These are phyloP conservation scores for Beauveria brongniartii DNA, from an alignment of 2,329 filamentous ascomycete genomes.

Conservation along the genomic window DNA sequence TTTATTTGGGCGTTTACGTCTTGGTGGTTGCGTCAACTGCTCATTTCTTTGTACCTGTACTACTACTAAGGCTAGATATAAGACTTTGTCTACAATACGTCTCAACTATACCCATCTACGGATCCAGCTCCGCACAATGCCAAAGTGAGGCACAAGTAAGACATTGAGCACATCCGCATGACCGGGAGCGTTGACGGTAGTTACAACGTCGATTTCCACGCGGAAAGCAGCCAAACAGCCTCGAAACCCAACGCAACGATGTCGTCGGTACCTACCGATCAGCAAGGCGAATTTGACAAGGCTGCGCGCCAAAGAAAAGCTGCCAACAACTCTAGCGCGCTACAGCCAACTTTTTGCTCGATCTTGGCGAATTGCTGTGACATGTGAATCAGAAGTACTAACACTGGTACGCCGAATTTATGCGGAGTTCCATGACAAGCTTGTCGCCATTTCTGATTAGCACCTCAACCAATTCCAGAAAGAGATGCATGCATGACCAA, in stretches of 20 bases:
- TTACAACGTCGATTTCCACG: not conserved
- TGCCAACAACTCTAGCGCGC: no score
- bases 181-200: not conserved
- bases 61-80: constrained; percentile 10
- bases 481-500: not conserved
- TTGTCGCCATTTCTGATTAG: no score
- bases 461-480: not conserved
- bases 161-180: not conserved
- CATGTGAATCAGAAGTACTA: no score
- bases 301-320: no score
- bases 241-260: not conserved
- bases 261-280: not conserved
- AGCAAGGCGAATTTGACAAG: no score
- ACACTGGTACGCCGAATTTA: no score
- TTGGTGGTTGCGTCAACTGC: constrained; percentile 9
- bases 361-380: no score
- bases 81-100: constrained; percentile 5
- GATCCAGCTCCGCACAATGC: not conserved
- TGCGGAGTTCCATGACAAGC: no score
- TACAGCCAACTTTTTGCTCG: no score
- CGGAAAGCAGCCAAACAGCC: not conserved
- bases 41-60: constrained; percentile 11
- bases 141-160: not conserved
- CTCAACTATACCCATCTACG: not conserved
- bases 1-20: constrained; percentile 9